Conservation (phyloP, 148 eudicot species). For the Hydrangea macrophylla region DNA sequence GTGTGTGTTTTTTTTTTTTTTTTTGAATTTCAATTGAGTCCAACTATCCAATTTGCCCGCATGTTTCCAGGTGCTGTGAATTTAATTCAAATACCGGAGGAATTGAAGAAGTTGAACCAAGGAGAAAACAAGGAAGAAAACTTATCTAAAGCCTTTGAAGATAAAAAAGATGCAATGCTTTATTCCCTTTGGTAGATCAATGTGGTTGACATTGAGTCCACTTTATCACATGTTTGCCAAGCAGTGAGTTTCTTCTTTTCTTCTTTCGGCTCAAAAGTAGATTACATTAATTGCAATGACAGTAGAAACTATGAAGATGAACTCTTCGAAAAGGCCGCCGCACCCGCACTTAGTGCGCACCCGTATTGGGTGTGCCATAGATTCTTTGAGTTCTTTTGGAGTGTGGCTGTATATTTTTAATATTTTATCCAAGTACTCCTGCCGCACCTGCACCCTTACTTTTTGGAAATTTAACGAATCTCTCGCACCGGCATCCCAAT, state of each 20-base stretch:
- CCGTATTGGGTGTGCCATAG: too few species aligned
- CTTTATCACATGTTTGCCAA: constrained; percentile 83
- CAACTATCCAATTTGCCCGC: neutral
- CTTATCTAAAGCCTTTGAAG: constrained; percentile 64
- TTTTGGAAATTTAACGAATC: too few species aligned
- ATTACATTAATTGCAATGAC: neutral
- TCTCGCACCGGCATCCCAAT: too few species aligned
- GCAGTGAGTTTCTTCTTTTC: constrained; percentile 46
- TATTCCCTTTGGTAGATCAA: constrained; percentile 91
- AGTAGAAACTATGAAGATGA: too few species aligned
- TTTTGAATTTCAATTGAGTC: too few species aligned
- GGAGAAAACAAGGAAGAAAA: constrained; percentile 65
- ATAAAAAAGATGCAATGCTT: constrained; percentile 81
- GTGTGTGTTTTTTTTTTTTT: too few species aligned
- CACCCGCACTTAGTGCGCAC: too few species aligned
- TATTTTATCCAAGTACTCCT: too few species aligned
- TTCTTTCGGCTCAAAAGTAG: neutral
- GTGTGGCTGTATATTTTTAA: too few species aligned
- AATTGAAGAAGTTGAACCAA: constrained; percentile 56
- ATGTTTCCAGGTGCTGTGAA: constrained; percentile 64
- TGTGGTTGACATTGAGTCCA: constrained; percentile 88
- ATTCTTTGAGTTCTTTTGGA: too few species aligned
- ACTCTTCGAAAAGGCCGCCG: too few species aligned
- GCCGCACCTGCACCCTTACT: too few species aligned
- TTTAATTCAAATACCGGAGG: constrained; percentile 72